Percentiles rank a stretch among this genome's conserved stretches.
Conservation (phyloP, 768 basidiomycete genomes). For the Paxillus ammoniavirescens region DNA sequence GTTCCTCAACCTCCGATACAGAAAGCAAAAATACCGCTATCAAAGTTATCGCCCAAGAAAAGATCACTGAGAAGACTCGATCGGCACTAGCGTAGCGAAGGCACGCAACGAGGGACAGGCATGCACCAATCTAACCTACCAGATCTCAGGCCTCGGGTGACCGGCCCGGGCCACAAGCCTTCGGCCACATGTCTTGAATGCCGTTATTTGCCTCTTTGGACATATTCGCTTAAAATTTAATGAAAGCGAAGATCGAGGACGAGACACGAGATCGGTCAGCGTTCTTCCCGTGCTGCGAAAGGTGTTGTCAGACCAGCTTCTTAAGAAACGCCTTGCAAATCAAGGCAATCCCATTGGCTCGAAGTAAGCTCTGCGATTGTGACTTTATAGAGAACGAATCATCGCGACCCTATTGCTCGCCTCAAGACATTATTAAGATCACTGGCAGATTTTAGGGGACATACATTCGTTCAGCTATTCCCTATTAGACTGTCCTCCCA, state of each 20-base stretch:
- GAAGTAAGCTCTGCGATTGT: neutral
- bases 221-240: neutral
- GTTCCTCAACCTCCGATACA: neutral
- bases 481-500: conserved; percentile 13
- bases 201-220: neutral
- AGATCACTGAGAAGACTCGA: neutral
- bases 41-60: neutral
- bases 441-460: neutral
- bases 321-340: conserved; percentile 1
- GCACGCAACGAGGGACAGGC: neutral
- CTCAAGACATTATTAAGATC: neutral
- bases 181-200: neutral
- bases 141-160: no score
- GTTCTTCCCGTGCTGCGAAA: neutral
- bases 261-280: neutral
- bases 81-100: neutral
- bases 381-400: conserved; percentile 8
- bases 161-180: no score
- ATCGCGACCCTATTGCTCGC: conserved; percentile 12
- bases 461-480: neutral
- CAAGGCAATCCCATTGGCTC: conserved; percentile 5
- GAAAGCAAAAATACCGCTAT: neutral
- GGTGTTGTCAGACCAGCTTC: neutral
- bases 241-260: neutral
- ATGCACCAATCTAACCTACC: neutral